Evolutionary conservation across 2,329 filamentous ascomycete genomes (phyloP).

Genomic region (Fusarium temperatum): DNA sequence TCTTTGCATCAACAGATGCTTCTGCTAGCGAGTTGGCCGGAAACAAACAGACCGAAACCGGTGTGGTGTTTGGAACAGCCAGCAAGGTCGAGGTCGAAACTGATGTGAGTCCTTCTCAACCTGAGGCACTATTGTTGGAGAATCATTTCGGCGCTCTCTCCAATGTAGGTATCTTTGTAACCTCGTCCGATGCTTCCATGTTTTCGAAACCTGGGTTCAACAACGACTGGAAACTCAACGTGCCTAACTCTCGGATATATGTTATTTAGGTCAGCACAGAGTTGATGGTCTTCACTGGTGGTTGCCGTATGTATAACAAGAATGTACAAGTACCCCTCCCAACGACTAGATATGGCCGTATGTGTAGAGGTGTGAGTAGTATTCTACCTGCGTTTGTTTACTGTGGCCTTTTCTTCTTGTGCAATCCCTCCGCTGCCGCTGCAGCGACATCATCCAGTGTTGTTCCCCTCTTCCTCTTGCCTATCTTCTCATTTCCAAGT

Average conservation of each 20-base stretch:
- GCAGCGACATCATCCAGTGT: slow-evolving; percentile 67
- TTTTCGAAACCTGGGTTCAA: slow-evolving; percentile 42
- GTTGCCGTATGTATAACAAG: slow-evolving; percentile 11
- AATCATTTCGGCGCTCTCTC: slow-evolving; percentile 71
- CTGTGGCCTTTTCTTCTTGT: slow-evolving; percentile 51
- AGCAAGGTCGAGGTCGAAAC: slow-evolving; percentile 18
- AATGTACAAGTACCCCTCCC: slow-evolving; percentile 8
- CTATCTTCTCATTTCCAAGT: slow-evolving; percentile 67
- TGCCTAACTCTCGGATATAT: slow-evolving; percentile 47
- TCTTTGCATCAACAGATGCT: slow-evolving; percentile 60
- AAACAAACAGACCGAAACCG: slow-evolving; percentile 17
- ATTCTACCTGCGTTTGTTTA: not conserved
- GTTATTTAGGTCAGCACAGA: slow-evolving; percentile 3
- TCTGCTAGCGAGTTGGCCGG: slow-evolving; percentile 36
- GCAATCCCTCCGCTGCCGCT: slow-evolving; percentile 57
- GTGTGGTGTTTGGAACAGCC: slow-evolving; percentile 48
- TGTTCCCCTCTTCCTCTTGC: slow-evolving; percentile 63
- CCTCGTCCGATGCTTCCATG: slow-evolving; percentile 33
- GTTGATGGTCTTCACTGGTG: not conserved
- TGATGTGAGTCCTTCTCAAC: not conserved
- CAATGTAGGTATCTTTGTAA: slow-evolving; percentile 66
- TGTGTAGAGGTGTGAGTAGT: not conserved
- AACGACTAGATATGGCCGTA: not conserved
- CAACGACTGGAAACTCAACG: slow-evolving; percentile 48
- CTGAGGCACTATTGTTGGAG: slow-evolving; percentile 41